Conservation (phyloP, 805 yeast genomes). For the Candida vaughaniae region DNA sequence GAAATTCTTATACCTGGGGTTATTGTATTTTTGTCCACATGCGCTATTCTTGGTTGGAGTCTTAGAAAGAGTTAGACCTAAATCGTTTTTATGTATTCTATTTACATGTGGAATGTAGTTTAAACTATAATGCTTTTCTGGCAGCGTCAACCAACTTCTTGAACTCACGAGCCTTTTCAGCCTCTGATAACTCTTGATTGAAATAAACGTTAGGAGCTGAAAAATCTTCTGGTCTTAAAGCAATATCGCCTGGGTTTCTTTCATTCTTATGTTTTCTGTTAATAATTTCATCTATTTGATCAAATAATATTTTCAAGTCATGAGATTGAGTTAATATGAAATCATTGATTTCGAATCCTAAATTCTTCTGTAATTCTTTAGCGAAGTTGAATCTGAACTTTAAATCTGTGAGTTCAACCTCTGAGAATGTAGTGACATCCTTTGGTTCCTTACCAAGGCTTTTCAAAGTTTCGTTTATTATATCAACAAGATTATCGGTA, state of each 20-base stretch:
- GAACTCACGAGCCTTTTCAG: conserved; percentile 45
- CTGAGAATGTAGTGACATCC: conserved; percentile 12
- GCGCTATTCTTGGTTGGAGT: background rate
- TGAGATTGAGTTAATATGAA: conserved; percentile 42
- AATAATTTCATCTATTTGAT: conserved; percentile 38
- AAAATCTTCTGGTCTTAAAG: conserved; percentile 55
- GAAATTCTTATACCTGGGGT: conserved; percentile 65
- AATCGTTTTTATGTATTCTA: conserved; percentile 4
- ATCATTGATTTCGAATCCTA: conserved; percentile 58
- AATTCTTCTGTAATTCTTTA: conserved; percentile 47
- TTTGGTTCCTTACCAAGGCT: conserved; percentile 18
- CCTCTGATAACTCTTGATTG: conserved; percentile 48
- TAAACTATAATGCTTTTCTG: conserved; percentile 16
- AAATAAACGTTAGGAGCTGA: conserved; percentile 57
- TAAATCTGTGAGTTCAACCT: conserved; percentile 39
- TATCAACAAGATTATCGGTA: conserved; percentile 21
- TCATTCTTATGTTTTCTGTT: conserved; percentile 51
- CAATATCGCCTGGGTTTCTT: conserved; percentile 73
- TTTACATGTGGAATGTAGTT: conserved; percentile 7
- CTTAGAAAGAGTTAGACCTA: background rate
- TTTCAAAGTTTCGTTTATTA: conserved; percentile 26
- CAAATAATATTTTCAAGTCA: conserved; percentile 36
- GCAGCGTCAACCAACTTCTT: conserved; percentile 50
- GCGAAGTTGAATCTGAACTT: conserved; percentile 47
- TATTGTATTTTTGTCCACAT: conserved; percentile 55